Evolutionary conservation across 441 rosid genomes (phyloP), one percentile per base, ranked within the genome.

Genomic region (Populus tomentosa): DNA sequence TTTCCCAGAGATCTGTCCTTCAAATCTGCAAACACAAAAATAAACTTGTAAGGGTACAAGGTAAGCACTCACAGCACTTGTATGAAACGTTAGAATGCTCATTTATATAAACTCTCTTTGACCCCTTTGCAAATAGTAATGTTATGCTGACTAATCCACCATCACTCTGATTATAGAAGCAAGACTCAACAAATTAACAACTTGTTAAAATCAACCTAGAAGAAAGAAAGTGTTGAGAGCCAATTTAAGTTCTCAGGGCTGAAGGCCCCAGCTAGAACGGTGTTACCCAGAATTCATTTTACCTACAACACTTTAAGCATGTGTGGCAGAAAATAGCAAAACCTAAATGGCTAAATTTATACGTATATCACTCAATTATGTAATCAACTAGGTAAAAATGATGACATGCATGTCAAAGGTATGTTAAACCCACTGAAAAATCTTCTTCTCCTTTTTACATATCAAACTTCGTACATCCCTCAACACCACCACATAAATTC

Each of bases 1-100:
- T 84, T 94, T 92, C 78, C 93, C 88, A 5, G 98, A 93, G 66
- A 97, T 97, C 79, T 97, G 97, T 53, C 99, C 99, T 87, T 97
- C 98, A 82, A 97, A 97, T 78, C 99, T 97, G 81, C 84, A 81
- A 67, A 76, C 78, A 14, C 65, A 9, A 61, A 61, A 61, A 61
- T 4, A 61, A 61, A 8, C 65, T 56, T 56, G 62, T 53, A 53
- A 53, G 62, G 62, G 23, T 53, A 53, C 38, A 66, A 10, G 69
- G 38, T 16, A 66, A 30, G 20, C 38, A 26, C 69, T 28, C 18
- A 23, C 26, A 66, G 20, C 7, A 66, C 33, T 0, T 18, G 4
- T 28, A 5, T 7, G 8, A 7, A 66, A 32, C 33, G 2, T 53
- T 53, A 53, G 21, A 53, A 53, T 53, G 62, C 62, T 20, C 23